Conservation (phyloP, 441 rosid genomes). For the Breynia disticha region DNA sequence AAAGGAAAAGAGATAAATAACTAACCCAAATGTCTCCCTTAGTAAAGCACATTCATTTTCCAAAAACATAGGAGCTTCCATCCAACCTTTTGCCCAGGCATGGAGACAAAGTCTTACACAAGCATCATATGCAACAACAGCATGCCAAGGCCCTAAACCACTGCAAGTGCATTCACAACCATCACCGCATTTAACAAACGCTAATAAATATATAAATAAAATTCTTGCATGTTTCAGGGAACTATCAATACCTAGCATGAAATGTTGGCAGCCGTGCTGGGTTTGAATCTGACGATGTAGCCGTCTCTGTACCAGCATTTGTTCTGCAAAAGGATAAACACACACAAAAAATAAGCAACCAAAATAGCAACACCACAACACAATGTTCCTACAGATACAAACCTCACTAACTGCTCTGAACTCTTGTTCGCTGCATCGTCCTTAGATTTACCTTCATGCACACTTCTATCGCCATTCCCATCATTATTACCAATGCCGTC, state of each 20-base stretch:
- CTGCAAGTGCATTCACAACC: slow-evolving; percentile 32
- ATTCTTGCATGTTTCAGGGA: slow-evolving; percentile 1
- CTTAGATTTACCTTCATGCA: slow-evolving; percentile 25
- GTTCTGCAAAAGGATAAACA: slow-evolving; percentile 26
- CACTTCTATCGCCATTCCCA: slow-evolving; percentile 17
- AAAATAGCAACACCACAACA: background rate
- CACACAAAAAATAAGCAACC: too few species aligned
- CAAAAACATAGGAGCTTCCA: slow-evolving; percentile 95
- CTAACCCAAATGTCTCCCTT: slow-evolving; percentile 90
- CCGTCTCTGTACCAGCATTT: slow-evolving; percentile 43
- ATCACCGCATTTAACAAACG: slow-evolving; percentile 9
- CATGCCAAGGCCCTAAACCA: slow-evolving; percentile 95
- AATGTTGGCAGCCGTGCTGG: slow-evolving; percentile 79
- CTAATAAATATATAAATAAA: slow-evolving; percentile 6
- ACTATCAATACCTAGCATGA: slow-evolving; percentile 68
- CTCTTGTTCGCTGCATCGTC: slow-evolving; percentile 33
- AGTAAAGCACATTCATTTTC: slow-evolving; percentile 88
- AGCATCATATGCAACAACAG: slow-evolving; percentile 93
- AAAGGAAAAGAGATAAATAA: slow-evolving; percentile 11
- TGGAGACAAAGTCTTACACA: slow-evolving; percentile 97
- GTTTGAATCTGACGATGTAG: slow-evolving; percentile 44
- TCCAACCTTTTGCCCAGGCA: slow-evolving; percentile 98
- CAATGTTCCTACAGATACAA: slow-evolving; percentile 10
- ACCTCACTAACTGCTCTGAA: slow-evolving; percentile 56
- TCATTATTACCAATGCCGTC: slow-evolving; percentile 14